Evolutionary conservation across 768 basidiomycete genomes (phyloP).

Genomic region (Vararia minispora): DNA sequence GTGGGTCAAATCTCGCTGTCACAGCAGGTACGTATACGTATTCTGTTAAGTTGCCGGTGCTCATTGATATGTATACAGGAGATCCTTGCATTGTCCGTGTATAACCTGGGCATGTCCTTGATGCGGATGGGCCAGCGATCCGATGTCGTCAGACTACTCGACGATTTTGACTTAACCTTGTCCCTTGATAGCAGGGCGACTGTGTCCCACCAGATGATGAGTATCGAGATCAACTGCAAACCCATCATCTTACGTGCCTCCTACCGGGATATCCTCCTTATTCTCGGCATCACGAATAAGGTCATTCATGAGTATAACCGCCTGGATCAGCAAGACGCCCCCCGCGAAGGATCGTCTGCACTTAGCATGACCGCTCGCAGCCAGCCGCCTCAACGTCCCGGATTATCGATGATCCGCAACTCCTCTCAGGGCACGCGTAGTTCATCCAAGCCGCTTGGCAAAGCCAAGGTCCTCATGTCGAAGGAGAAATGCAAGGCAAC

Average conservation of each 20-base stretch:
- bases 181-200: constrained; percentile 79
- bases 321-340: constrained; percentile 15
- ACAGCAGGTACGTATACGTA: constrained; percentile 71
- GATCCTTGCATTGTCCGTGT: constrained; percentile 69
- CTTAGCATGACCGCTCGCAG: too few relatives aligned
- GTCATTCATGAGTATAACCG: constrained; percentile 68
- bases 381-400: too few relatives aligned
- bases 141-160: constrained; percentile 85
- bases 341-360: too few relatives aligned
- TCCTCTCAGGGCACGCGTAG: constrained; percentile 8
- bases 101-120: constrained; percentile 86
- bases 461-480: constrained; percentile 45
- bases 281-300: constrained; percentile 76
- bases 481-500: constrained; percentile 83
- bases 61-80: constrained; percentile 34
- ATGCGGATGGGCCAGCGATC: constrained; percentile 73
- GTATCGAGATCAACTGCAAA: constrained; percentile 69
- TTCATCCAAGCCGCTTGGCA: constrained; percentile 17
- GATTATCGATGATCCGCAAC: too few relatives aligned
- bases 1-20: constrained; percentile 80
- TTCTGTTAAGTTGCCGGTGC: too few relatives aligned
- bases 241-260: constrained; percentile 92
- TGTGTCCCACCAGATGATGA: constrained; percentile 61
- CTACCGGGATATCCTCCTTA: constrained; percentile 86
- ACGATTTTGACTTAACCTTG: constrained; percentile 82